Base-by-base conservation (phyloP, 306 rosid genomes). In the Lablab purpureus region DNA sequence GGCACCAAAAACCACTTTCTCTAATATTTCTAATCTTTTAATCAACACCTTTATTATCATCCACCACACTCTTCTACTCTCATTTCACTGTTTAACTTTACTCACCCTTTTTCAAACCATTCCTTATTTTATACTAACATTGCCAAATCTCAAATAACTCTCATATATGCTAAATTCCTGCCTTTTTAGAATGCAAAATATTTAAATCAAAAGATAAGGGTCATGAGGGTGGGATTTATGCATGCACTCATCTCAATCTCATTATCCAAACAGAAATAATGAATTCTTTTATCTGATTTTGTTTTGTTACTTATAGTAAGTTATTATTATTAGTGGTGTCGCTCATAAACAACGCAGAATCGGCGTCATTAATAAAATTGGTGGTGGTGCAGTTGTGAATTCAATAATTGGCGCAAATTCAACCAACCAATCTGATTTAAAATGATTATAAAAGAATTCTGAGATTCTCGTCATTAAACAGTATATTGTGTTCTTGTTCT, bases 221-320 rank as follows among this genome's bases (percentile, higher is more conserved):
- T n/a, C n/a, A n/a, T n/a, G n/a, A n/a, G n/a, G n/a, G n/a, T n/a
- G n/a, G n/a, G n/a, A n/a, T n/a, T n/a, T n/a, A n/a, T n/a, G n/a
- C n/a, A n/a, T n/a, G n/a, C n/a, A n/a, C n/a, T n/a, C n/a, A n/a
- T n/a, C n/a, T n/a, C 58, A 10, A 40, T 40, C 45, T 40, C 45
- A 74, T 10, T 25, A 27, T 59, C 67, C 72, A 43, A 19, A 21
- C 37, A 19, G 17, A 78, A 55, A 27, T 8, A 55, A 78, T 78
- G 32, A 17, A 55, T 47, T 4, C 22, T 65, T 63, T 62, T n/a
- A 63, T 46, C 58, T 25, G 40, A 12, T 15, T 1, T 14, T 46
- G 36, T 45, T 45, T 43, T 45, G 22, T 27, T 23, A 25, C 14
- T 68, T 68, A 47, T 62, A 21, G 22, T 12, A 27, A 34, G 30